phyloP scores from a whole-genome alignment of 805 yeast genomes.

The Blastobotrys chiropterorum region DNA sequence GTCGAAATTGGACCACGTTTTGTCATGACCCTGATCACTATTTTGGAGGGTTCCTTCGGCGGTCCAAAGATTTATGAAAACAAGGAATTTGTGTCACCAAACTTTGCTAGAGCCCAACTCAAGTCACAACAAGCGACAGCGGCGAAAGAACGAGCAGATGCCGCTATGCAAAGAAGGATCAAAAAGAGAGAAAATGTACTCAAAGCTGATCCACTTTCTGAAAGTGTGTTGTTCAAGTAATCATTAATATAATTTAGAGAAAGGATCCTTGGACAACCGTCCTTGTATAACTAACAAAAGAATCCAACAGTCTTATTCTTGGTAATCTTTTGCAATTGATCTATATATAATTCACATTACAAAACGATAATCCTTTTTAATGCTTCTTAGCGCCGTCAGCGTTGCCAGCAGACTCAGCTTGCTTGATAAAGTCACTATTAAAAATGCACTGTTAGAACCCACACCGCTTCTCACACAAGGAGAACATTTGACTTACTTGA shows the following conservation, averaged over 20 bases:
- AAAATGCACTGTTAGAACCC: constrained; percentile 1
- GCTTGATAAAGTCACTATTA: constrained; percentile 52
- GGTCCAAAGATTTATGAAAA: constrained; percentile 97
- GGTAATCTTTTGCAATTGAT: neutral
- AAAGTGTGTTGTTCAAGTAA: constrained; percentile 64
- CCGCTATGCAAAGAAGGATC: constrained; percentile 68
- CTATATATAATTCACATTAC: neutral
- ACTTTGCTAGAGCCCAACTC: constrained; percentile 83
- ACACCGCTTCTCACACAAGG: neutral
- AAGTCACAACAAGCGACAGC: constrained; percentile 74
- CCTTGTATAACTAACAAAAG: too few species aligned
- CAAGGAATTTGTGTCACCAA: constrained; percentile 94
- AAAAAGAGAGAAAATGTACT: constrained; percentile 69
- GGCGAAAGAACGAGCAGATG: constrained; percentile 73
- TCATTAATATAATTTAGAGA: too few species aligned
- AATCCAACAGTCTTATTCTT: too few species aligned
- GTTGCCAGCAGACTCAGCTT: constrained; percentile 32
- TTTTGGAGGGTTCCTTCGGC: constrained; percentile 93
- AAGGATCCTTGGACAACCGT: too few species aligned
- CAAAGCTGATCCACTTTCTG: constrained; percentile 73
- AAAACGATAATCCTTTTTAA: constrained; percentile 1
- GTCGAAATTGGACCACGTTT: constrained; percentile 97
- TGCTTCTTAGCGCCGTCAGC: constrained; percentile 6
- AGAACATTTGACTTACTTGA: constrained; percentile 29
- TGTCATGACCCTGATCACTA: constrained; percentile 84